A percentile compares a stretch with the other conserved stretches of the same genome.
Evolutionary conservation across 768 basidiomycete species (phyloP).

Genomic region (Naganishia onofrii): DNA sequence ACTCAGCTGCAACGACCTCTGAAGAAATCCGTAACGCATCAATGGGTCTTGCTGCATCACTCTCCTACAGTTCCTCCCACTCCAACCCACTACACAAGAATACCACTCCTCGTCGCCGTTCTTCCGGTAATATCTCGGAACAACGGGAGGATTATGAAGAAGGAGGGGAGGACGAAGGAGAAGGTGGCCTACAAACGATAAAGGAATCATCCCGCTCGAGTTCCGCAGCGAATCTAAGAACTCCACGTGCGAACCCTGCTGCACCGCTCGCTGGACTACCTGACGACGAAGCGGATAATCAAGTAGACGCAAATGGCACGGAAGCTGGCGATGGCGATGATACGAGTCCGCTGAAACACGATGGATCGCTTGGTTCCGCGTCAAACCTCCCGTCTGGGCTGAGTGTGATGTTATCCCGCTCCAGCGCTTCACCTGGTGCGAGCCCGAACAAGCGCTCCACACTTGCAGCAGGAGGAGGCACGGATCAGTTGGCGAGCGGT

Average conservation of each 20-base stretch:
- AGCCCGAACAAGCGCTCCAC: constrained; percentile 13
- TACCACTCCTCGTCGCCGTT: no score
- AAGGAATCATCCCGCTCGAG: background rate
- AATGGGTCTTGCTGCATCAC: constrained; percentile 33
- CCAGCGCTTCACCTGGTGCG: constrained; percentile 25
- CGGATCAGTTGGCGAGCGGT: constrained; percentile 11
- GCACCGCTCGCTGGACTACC: constrained; percentile 12
- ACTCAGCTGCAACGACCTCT: constrained; percentile 30
- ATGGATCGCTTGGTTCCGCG: constrained; percentile 30
- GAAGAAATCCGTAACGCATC: constrained; percentile 44
- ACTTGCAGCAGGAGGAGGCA: background rate
- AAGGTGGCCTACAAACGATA: background rate
- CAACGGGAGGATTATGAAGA: no score
- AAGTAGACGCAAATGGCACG: background rate
- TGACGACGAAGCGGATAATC: background rate
- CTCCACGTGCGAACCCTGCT: background rate
- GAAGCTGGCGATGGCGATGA: constrained; percentile 17
- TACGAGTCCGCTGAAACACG: constrained; percentile 28
- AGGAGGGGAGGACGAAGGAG: background rate
- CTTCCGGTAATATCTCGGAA: no score
- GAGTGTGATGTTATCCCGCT: constrained; percentile 45
- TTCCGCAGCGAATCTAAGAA: background rate
- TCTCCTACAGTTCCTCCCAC: constrained; percentile 12
- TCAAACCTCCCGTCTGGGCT: constrained; percentile 37
- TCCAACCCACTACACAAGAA: background rate